A percentile compares a stretch with the other conserved stretches of the same genome.
These are phyloP conservation scores for Cyclocybe aegerita DNA, from an alignment of 768 basidiomycete genomes.

Conservation along the genomic window DNA sequence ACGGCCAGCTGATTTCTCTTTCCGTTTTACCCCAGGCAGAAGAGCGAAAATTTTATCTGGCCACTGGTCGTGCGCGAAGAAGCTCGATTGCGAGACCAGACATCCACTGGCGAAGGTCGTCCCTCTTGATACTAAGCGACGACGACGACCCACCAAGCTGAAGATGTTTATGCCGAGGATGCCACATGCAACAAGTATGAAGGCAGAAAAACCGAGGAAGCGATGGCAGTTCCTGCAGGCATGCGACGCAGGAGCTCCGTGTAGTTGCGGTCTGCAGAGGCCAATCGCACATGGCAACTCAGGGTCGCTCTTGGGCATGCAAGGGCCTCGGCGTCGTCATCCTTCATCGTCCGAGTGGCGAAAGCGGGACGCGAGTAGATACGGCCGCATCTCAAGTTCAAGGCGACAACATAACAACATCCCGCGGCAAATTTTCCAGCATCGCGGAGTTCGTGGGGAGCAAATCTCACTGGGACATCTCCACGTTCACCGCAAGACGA, in stretches of 20 bases:
- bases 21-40: too few species aligned
- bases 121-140: not conserved
- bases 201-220: slow-evolving; percentile 11
- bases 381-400: not conserved
- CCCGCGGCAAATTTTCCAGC: slow-evolving; percentile 7
- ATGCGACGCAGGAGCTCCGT: slow-evolving; percentile 9
- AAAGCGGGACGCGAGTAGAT: not conserved
- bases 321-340: slow-evolving; percentile 7
- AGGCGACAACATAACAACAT: not conserved
- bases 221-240: not conserved
- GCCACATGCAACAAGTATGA: not conserved
- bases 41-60: too few species aligned
- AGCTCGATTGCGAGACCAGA: too few species aligned
- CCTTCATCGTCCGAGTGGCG: slow-evolving; percentile 4
- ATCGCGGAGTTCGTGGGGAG: not conserved
- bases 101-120: too few species aligned
- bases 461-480: not conserved
- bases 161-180: slow-evolving; percentile 5
- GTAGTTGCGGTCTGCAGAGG: slow-evolving; percentile 1
- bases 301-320: slow-evolving; percentile 9
- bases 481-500: not conserved
- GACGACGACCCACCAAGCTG: not conserved
- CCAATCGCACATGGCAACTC: not conserved
- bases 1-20: too few species aligned
- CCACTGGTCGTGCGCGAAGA: too few species aligned